A percentile compares a stretch with the other conserved stretches of the same genome.
These are phyloP conservation scores for Kodamaea fukazawae DNA, from an alignment of 805 yeast genomes.

Conservation along the genomic window DNA sequence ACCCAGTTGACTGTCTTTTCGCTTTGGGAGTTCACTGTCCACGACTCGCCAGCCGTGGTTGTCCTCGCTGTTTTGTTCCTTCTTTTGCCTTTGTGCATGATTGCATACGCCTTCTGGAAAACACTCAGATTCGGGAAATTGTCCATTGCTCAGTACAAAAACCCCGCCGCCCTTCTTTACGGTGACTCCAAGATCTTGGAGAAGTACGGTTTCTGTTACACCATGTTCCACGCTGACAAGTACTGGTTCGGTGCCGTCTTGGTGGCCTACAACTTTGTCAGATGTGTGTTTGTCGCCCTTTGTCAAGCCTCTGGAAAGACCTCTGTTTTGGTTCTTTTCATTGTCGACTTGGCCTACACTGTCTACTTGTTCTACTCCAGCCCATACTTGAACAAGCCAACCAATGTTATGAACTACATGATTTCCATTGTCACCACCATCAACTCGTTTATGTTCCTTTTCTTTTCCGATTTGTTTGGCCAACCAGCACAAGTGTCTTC, in stretches of 20 bases:
- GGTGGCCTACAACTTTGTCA: constrained; percentile 58
- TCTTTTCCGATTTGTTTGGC: constrained; percentile 80
- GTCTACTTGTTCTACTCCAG: constrained; percentile 56
- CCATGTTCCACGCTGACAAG: constrained; percentile 77
- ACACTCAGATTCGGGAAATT: constrained; percentile 59
- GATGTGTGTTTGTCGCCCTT: constrained; percentile 71
- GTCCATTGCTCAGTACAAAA: constrained; percentile 60
- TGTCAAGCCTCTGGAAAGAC: constrained; percentile 80
- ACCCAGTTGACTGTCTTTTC: constrained; percentile 77
- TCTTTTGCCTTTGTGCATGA: constrained; percentile 54
- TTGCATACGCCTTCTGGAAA: constrained; percentile 65
- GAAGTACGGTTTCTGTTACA: constrained; percentile 85
- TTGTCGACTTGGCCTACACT: constrained; percentile 71
- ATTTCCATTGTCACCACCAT: constrained; percentile 70
- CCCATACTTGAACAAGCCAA: constrained; percentile 82
- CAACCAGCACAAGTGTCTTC: constrained; percentile 78
- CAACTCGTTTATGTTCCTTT: constrained; percentile 81
- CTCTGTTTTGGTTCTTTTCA: constrained; percentile 73
- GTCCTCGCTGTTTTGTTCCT: constrained; percentile 75
- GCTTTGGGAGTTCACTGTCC: constrained; percentile 79
- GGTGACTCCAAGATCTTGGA: constrained; percentile 71
- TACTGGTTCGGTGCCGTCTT: constrained; percentile 82
- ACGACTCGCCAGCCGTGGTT: constrained; percentile 86
- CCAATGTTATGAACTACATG: constrained; percentile 71
- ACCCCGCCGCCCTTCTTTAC: constrained; percentile 84